Evolutionary conservation across 108 stramenopile species (phyloP), one percentile per base, ranked within the genome.

Genomic region (Cyclostephanos invisitatus): DNA sequence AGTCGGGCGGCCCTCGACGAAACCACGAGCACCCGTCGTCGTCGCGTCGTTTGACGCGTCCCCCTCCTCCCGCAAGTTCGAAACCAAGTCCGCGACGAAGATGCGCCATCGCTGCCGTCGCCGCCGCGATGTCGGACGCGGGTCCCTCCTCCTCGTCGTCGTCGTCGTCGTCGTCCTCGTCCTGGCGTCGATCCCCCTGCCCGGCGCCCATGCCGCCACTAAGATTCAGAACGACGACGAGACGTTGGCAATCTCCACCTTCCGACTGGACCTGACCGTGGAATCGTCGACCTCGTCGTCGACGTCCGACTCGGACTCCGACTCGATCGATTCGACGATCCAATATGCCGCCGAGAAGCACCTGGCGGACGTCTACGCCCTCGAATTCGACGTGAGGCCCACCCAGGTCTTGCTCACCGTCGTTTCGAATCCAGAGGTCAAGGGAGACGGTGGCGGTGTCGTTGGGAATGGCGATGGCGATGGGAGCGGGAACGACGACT

Each of bases 381-480:
- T 68, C n/a, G 32, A 44, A 21, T 61, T 68, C 42, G 62, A 18
- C 40, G n/a, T 22, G n/a, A 25, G 49, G 3, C 75, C 75, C 1
- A 63, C 75, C 14, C 67, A 69, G 47, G 75, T 76, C n/a, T 62
- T 76, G 14, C 62, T 76, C 37, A 76, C 75, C 24, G 75, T 76
- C 35, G 67, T 76, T 50, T 67, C 67, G 50, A 37, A 46, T n/a
- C 57, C 47, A 21, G 40, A 63, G 0, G 44, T 44, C n/a, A n/a
- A n/a, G 40, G 40, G 54, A 8, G 48, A 53, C 27, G 35, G 62
- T 9, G 59, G 51, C 18, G 58, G 22, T 1, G 51, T 5, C 20
- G 2, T 6, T 1, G 51, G 5, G 12, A 0, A 21, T 5, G 64
- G 48, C n/a, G 46, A 48, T 17, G 42, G 55, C 38, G 57, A 55